Evolutionary conservation across 306 rosid genomes (phyloP).

Genomic region (Heteromeles arbutifolia): DNA sequence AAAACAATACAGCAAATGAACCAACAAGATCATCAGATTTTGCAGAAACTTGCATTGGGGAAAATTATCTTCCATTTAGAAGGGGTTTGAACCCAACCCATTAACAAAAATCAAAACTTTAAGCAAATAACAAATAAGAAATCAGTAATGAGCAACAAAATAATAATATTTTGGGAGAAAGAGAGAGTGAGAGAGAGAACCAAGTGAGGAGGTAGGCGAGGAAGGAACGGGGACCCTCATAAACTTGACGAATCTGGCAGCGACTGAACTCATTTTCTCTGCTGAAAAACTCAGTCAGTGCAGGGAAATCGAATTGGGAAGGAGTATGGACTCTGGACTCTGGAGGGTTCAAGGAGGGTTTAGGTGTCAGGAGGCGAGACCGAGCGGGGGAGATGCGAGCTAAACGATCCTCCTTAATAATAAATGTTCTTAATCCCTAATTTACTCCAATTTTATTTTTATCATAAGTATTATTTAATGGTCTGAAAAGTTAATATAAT

Average conservation of each 20-base stretch:
- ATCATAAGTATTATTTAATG: too few species aligned
- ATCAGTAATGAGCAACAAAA: neutral
- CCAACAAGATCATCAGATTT: neutral
- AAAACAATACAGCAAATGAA: neutral
- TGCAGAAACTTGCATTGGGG: neutral
- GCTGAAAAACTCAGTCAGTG: neutral
- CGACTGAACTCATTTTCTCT: slow-evolving; percentile 48
- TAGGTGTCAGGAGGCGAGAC: neutral
- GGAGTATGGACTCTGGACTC: neutral
- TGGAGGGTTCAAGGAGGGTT: slow-evolving; percentile 14
- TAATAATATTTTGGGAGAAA: neutral
- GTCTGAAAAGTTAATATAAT: too few species aligned
- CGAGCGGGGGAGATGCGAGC: neutral
- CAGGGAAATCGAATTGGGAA: neutral
- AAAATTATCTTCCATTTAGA: neutral
- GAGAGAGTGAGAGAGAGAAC: slow-evolving; percentile 33
- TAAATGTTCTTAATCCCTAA: neutral
- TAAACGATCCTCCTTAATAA: neutral
- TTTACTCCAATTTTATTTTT: neutral
- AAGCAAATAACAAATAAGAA: neutral
- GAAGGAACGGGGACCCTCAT: slow-evolving; percentile 32
- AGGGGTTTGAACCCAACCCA: slow-evolving; percentile 2
- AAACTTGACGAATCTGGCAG: slow-evolving; percentile 39
- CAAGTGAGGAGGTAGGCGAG: slow-evolving; percentile 28
- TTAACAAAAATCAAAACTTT: neutral